Evolutionary conservation across 352 stramenopile genomes (phyloP).

Genomic region (Phytophthora citrophthora): DNA sequence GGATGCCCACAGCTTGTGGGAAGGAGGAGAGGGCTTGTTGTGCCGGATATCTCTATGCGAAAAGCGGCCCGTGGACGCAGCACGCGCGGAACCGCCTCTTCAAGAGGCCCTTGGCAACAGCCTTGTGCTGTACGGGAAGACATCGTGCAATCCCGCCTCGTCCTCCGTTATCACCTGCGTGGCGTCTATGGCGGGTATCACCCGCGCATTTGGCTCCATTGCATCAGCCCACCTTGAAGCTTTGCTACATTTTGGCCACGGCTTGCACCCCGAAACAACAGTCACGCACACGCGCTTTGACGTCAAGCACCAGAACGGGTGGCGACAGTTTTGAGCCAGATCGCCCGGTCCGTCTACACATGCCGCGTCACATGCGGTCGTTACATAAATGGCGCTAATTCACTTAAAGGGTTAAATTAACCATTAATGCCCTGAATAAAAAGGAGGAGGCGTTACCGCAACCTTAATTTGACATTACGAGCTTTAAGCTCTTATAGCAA

Average conservation of each 20-base stretch:
- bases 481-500: no score
- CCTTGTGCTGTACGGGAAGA: background rate
- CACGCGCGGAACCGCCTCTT: conserved; percentile 10
- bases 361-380: conserved; percentile 29
- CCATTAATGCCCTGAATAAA: no score
- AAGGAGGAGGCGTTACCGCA: no score
- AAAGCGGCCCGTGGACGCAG: conserved; percentile 9
- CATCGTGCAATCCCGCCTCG: conserved; percentile 19
- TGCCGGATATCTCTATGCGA: conserved; percentile 31
- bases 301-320: background rate
- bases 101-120: no score
- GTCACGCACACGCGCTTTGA: background rate
- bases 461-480: no score
- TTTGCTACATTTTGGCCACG: background rate
- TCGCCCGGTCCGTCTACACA: conserved; percentile 16
- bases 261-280: background rate
- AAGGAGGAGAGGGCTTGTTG: background rate
- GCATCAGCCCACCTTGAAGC: conserved; percentile 9
- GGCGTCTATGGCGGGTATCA: background rate
- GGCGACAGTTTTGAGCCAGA: conserved; percentile 13
- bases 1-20: background rate
- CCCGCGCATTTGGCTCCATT: conserved; percentile 10
- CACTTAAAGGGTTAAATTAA: no score
- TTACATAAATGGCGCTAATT: background rate
- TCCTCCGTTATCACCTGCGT: background rate